These are phyloP conservation scores for Penicillium fimorum DNA, from an alignment of 495 filamentous ascomycete genomes.

Conservation along the genomic window DNA sequence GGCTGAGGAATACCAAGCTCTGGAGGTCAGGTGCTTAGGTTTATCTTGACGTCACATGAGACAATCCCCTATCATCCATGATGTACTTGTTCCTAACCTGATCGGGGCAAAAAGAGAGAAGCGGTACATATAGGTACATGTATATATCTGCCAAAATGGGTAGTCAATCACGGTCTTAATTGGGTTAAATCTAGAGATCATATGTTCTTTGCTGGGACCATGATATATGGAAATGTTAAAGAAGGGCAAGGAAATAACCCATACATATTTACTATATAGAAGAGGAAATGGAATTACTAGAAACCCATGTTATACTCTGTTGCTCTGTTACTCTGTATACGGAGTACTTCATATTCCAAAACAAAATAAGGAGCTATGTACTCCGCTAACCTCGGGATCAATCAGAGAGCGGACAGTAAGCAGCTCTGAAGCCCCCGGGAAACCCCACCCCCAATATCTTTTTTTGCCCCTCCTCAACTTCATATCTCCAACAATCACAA, in stretches of 20 bases:
- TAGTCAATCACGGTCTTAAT: background rate
- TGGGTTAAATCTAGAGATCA: background rate
- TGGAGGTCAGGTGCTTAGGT: background rate
- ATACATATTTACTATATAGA: background rate
- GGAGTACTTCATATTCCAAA: too few species aligned
- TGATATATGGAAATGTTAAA: background rate
- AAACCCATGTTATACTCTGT: too few species aligned
- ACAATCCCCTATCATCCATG: too few species aligned
- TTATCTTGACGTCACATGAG: constrained; percentile 1
- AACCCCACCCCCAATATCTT: constrained; percentile 9
- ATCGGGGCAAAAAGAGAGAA: background rate
- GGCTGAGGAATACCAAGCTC: background rate
- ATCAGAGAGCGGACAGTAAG: constrained; percentile 5
- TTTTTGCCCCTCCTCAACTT: constrained; percentile 9
- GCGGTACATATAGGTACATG: background rate
- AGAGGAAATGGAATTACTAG: background rate
- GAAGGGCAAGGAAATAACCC: background rate
- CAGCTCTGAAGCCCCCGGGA: background rate
- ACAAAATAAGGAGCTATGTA: background rate
- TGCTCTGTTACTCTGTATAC: too few species aligned
- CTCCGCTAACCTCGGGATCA: background rate
- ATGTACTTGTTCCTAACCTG: too few species aligned
- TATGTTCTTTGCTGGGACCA: background rate
- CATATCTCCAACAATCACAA: constrained; percentile 17
- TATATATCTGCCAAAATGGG: background rate